A percentile compares a stretch with the other conserved stretches of the same genome.
These are phyloP conservation scores for Penicillium coffeae DNA, from an alignment of 495 filamentous ascomycete species.

Conservation along the genomic window DNA sequence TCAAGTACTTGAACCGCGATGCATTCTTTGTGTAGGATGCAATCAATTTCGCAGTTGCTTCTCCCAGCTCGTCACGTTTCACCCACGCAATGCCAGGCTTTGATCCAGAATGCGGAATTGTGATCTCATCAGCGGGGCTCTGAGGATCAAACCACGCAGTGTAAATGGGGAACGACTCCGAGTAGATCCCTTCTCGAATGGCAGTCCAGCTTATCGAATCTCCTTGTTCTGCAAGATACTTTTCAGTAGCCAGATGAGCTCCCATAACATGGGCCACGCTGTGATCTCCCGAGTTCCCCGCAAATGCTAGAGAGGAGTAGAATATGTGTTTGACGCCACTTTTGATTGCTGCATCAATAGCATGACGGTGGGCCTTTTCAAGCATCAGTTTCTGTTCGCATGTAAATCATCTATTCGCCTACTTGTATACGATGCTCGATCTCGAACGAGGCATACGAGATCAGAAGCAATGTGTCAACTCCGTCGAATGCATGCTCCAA, in stretches of 20 bases:
- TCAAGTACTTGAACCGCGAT: constrained; percentile 24
- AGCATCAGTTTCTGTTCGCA: not conserved
- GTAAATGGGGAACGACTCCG: constrained; percentile 67
- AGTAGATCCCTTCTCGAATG: constrained; percentile 62
- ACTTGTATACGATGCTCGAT: constrained; percentile 33
- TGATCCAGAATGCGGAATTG: constrained; percentile 46
- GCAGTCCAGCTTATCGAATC: constrained; percentile 42
- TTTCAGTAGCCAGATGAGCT: constrained; percentile 62
- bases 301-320: constrained; percentile 65
- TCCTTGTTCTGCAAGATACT: constrained; percentile 42
- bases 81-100: constrained; percentile 50
- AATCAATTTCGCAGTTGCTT: constrained; percentile 44
- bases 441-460: constrained; percentile 43
- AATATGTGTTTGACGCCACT: constrained; percentile 60
- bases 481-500: constrained; percentile 35
- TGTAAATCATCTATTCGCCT: not conserved
- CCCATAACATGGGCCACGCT: constrained; percentile 60
- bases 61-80: constrained; percentile 48
- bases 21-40: constrained; percentile 18
- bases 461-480: constrained; percentile 33
- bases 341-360: constrained; percentile 54
- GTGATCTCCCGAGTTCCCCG: constrained; percentile 33
- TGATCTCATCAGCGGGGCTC: constrained; percentile 33
- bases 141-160: constrained; percentile 54
- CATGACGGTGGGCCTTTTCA: constrained; percentile 42